A percentile compares a stretch with the other conserved stretches of the same genome.
These are phyloP conservation scores for Ramaria rubella DNA, from an alignment of 768 basidiomycete genomes.

Conservation along the genomic window DNA sequence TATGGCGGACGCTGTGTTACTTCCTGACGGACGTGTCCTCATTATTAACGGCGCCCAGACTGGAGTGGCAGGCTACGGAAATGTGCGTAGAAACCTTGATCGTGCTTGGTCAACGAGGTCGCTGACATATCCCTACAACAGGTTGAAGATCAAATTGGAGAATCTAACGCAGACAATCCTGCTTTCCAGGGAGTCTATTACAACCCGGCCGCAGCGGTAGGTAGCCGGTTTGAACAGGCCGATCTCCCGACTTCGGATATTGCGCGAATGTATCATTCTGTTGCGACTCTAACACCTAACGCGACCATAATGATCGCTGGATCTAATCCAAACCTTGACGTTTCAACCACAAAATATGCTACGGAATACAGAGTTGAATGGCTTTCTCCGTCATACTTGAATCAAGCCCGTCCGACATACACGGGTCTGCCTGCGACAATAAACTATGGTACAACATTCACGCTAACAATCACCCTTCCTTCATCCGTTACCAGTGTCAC, in stretches of 20 bases:
- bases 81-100: constrained; percentile 18
- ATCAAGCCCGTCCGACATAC: constrained; percentile 30
- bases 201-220: constrained; percentile 26
- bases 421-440: constrained; percentile 23
- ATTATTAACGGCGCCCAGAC: constrained; percentile 39
- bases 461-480: constrained; percentile 3
- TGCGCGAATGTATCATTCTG: constrained; percentile 36
- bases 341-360: constrained; percentile 11
- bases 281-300: constrained; percentile 25
- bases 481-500: neutral
- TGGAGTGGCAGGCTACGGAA: constrained; percentile 34
- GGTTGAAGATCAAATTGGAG: constrained; percentile 27
- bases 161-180: constrained; percentile 35
- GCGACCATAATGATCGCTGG: constrained; percentile 35
- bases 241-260: constrained; percentile 26
- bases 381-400: constrained; percentile 38
- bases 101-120: constrained; percentile 13
- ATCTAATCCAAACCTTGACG: constrained; percentile 38
- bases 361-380: constrained; percentile 34
- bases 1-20: constrained; percentile 25
- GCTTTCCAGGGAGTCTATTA: constrained; percentile 22
- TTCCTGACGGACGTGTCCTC: constrained; percentile 34
- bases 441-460: constrained; percentile 1
- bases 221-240: constrained; percentile 30
- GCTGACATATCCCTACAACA: neutral